phyloP scores from a whole-genome alignment of 805 yeast genomes.

The Spencermartinsiella europaea region DNA sequence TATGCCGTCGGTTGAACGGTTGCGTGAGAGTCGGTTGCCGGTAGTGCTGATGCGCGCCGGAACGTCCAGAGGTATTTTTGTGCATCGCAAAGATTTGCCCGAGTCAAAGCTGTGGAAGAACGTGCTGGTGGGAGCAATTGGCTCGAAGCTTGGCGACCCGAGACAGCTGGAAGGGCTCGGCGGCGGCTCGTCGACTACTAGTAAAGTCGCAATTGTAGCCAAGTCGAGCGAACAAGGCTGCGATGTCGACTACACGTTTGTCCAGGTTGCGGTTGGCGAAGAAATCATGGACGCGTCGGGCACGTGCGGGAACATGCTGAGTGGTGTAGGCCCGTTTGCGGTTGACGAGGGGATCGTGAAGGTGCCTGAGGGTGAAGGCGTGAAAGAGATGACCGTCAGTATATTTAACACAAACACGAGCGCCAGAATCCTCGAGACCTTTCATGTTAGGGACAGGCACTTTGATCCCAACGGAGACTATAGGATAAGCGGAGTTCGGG shows the following conservation, averaged over 20 bases:
- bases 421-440: background rate
- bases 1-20: no score
- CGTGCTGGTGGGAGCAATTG: slow-evolving; percentile 8
- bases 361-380: background rate
- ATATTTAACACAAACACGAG: slow-evolving; percentile 6
- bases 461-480: slow-evolving; percentile 6
- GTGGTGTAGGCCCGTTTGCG: slow-evolving; percentile 18
- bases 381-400: slow-evolving; percentile 1
- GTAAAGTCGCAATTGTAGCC: slow-evolving; percentile 11
- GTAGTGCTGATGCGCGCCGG: slow-evolving; percentile 12
- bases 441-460: background rate
- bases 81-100: slow-evolving; percentile 7
- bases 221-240: slow-evolving; percentile 4
- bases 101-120: slow-evolving; percentile 1
- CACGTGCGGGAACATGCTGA: slow-evolving; percentile 15
- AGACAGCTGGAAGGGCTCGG: slow-evolving; percentile 15
- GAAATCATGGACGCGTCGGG: slow-evolving; percentile 6
- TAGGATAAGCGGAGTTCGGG: slow-evolving; percentile 5
- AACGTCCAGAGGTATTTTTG: slow-evolving; percentile 11
- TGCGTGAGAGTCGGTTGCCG: no score
- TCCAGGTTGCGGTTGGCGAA: slow-evolving; percentile 9
- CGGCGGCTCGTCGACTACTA: slow-evolving; percentile 10
- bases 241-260: slow-evolving; percentile 16
- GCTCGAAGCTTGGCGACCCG: slow-evolving; percentile 8
- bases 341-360: slow-evolving; percentile 12